A percentile compares a stretch with the other conserved stretches of the same genome.
Conservation (phyloP, 106 monocot genomes). For the Hemerocallis citrina region DNA sequence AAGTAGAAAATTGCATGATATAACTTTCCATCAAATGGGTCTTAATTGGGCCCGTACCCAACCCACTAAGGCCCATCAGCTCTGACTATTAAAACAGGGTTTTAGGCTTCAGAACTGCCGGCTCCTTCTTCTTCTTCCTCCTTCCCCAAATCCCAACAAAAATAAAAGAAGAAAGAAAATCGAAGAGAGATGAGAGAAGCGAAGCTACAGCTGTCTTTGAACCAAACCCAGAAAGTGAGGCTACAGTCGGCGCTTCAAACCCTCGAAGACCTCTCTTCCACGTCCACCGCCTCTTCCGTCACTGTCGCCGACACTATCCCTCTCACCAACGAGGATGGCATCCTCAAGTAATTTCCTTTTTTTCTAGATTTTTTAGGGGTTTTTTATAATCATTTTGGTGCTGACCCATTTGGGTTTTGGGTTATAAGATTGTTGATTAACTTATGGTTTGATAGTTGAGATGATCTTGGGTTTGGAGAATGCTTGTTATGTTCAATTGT, state of each 20-base stretch:
- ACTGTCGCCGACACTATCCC: constrained; percentile 79
- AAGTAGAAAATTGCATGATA: too few relatives aligned
- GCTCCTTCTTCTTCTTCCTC: neutral
- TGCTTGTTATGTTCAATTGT: too few relatives aligned
- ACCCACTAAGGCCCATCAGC: neutral
- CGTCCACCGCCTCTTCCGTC: constrained; percentile 31
- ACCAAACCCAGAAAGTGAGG: constrained; percentile 75
- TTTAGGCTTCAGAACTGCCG: too few relatives aligned
- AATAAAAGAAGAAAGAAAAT: neutral
- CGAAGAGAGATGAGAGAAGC: constrained; percentile 24
- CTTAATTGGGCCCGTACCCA: too few relatives aligned
- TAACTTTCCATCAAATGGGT: too few relatives aligned
- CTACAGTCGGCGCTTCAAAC: constrained; percentile 64
- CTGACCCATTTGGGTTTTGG: neutral
- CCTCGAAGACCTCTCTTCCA: constrained; percentile 38
- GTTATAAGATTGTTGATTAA: too few relatives aligned
- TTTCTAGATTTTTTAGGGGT: neutral
- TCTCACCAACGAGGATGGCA: constrained; percentile 75
- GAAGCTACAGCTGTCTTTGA: constrained; percentile 33
- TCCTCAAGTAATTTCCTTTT: constrained; percentile 58
- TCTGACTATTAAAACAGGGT: neutral
- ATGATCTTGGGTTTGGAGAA: too few relatives aligned
- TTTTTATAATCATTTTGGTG: neutral
- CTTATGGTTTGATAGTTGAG: too few relatives aligned
- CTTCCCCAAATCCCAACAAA: neutral